phyloP scores from a whole-genome alignment of 2,329 filamentous ascomycete genomes.

The Cladosporium halotolerans region DNA sequence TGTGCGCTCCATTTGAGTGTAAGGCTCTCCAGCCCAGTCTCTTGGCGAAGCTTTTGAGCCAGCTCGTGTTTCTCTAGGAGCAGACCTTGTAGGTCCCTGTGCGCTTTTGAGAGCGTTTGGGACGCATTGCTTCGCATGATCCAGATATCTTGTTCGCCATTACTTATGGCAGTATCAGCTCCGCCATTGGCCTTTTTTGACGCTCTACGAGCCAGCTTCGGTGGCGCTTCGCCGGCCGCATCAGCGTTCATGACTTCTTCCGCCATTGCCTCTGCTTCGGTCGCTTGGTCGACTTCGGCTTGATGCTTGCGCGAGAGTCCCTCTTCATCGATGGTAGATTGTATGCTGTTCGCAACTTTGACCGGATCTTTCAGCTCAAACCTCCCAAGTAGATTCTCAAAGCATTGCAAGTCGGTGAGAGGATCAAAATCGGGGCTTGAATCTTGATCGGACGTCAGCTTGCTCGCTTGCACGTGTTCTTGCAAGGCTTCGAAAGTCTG shows the following conservation, averaged over 20 bases:
- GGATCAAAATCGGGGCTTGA: slow-evolving; percentile 27
- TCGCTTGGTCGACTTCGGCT: slow-evolving; percentile 64
- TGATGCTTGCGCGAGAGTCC: slow-evolving; percentile 76
- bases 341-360: slow-evolving; percentile 64
- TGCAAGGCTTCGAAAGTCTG: slow-evolving; percentile 51
- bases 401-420: slow-evolving; percentile 17
- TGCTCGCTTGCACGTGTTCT: slow-evolving; percentile 31
- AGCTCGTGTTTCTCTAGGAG: slow-evolving; percentile 55
- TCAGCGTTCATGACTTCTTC: slow-evolving; percentile 64
- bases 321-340: slow-evolving; percentile 82
- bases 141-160: slow-evolving; percentile 45
- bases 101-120: slow-evolving; percentile 56
- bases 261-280: slow-evolving; percentile 65
- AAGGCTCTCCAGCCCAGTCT: slow-evolving; percentile 53
- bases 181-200: slow-evolving; percentile 13
- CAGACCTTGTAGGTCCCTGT: slow-evolving; percentile 59
- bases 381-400: slow-evolving; percentile 41
- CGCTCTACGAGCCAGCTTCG: slow-evolving; percentile 20
- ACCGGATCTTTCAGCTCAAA: slow-evolving; percentile 62
- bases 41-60: slow-evolving; percentile 53
- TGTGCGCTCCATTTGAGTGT: slow-evolving; percentile 80
- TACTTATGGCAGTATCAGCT: not conserved
- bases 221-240: slow-evolving; percentile 50
- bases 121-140: slow-evolving; percentile 64
- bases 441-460: slow-evolving; percentile 16